phyloP scores from a whole-genome alignment of 2,329 filamentous ascomycete genomes.

The Curvularia sp. region DNA sequence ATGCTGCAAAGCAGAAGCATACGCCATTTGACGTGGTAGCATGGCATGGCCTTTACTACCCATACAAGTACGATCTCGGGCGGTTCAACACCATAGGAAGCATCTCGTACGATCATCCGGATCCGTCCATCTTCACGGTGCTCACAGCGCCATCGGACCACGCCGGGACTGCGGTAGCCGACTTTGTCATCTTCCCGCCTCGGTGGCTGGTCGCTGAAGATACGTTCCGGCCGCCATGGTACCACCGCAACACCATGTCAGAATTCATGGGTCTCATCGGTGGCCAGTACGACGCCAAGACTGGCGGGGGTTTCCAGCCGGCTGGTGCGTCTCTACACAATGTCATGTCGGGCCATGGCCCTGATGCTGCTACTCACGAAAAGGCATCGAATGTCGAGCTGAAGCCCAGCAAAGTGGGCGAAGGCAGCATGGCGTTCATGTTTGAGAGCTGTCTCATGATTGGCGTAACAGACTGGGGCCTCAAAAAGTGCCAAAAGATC shows the following conservation, averaged over 20 bases:
- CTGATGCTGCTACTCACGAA: conserved; percentile 66
- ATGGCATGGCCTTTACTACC: conserved; percentile 74
- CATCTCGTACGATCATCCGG: conserved; percentile 69
- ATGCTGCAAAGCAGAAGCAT: conserved; percentile 67
- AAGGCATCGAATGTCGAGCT: conserved; percentile 64
- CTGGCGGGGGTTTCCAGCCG: conserved; percentile 65
- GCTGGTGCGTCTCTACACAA: conserved; percentile 73
- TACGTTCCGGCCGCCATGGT: conserved; percentile 76
- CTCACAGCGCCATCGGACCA: conserved; percentile 66
- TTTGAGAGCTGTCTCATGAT: conserved; percentile 73
- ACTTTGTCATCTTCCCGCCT: conserved; percentile 77
- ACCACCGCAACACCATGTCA: conserved; percentile 73
- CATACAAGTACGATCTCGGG: conserved; percentile 65
- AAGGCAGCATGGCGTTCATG: conserved; percentile 72
- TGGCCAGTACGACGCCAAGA: conserved; percentile 68
- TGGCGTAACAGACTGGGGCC: conserved; percentile 74
- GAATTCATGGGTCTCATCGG: conserved; percentile 72
- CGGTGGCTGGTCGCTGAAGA: conserved; percentile 73
- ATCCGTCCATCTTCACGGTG: conserved; percentile 72
- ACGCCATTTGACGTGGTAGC: conserved; percentile 75
- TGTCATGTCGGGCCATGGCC: conserved; percentile 75
- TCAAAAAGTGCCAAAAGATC: conserved; percentile 73
- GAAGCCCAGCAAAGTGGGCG: conserved; percentile 66
- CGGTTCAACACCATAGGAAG: conserved; percentile 66
- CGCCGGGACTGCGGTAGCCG: conserved; percentile 65